Conservation (phyloP, 1,139 yeast species). For the Hyphopichia wangnamkhiaoensis region DNA sequence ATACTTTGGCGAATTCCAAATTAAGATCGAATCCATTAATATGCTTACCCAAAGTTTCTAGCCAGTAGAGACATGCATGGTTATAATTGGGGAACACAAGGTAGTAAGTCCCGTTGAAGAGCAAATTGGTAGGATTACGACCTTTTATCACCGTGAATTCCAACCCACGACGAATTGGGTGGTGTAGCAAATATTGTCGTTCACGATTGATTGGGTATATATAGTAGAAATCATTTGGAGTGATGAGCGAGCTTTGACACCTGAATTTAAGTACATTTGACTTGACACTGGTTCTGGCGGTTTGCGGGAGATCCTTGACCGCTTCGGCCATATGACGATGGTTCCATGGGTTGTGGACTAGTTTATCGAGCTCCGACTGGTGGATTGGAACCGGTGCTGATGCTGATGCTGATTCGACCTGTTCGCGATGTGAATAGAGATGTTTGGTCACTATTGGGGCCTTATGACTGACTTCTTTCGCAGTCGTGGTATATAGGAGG, state of each 20-base stretch:
- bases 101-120: slow-evolving; percentile 51
- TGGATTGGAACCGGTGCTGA: slow-evolving; percentile 1
- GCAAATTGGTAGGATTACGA: slow-evolving; percentile 46
- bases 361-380: slow-evolving; percentile 29
- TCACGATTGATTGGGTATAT: slow-evolving; percentile 36
- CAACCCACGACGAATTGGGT: slow-evolving; percentile 22
- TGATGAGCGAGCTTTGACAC: slow-evolving; percentile 38
- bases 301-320: slow-evolving; percentile 19
- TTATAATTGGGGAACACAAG: slow-evolving; percentile 47
- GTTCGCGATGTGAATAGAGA: slow-evolving; percentile 22
- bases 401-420: slow-evolving; percentile 6
- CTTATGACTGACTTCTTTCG: slow-evolving; percentile 28
- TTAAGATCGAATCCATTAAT: slow-evolving; percentile 53
- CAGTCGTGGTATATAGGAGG: slow-evolving; percentile 31
- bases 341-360: slow-evolving; percentile 34
- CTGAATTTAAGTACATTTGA: slow-evolving; percentile 37
- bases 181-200: slow-evolving; percentile 26
- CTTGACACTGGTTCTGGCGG: slow-evolving; percentile 6
- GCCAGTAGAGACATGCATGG: slow-evolving; percentile 52
- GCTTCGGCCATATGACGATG: slow-evolving; percentile 30
- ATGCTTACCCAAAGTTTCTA: slow-evolving; percentile 48
- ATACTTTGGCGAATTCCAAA: slow-evolving; percentile 41
- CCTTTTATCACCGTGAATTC: slow-evolving; percentile 43
- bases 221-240: slow-evolving; percentile 38
- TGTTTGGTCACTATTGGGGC: slow-evolving; percentile 27